Evolutionary conservation across 2,329 filamentous ascomycete genomes (phyloP), one percentile per base, ranked within the genome.

Genomic region (Aureobasidium uvarum): DNA sequence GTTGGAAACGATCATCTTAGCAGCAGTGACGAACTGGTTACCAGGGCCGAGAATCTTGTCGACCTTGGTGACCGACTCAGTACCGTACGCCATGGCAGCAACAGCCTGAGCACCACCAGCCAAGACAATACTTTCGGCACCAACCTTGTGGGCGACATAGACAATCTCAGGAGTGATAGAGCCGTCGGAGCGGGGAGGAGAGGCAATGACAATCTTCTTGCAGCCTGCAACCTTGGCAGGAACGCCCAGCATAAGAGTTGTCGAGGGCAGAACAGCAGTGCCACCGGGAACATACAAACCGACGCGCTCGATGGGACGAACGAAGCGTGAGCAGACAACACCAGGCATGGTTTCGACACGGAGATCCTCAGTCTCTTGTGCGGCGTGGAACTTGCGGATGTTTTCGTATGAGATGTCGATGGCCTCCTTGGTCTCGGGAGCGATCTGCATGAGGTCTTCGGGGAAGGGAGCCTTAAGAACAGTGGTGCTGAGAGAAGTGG

Each of bases 41-140:
- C 95, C 95, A 2, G 95, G 95, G 0, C 95, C 95, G 14, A 98
- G 86, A 71, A 99, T 97, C 85, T 99, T 99, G 83, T 99, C 95
- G 8, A 99, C 95, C 81, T 99, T 99, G 77, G 83, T 91, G 59
- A 99, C 87, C 71, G 88, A 94, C 78, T 97, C 90, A 0, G 95
- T 99, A 55, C 95, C 95, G 79, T 99, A 99, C 2, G 95, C 95
- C 89, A 99, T 90, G 55, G 95, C 95, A 23, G 94, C 95, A 43
- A 99, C 88, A 50, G 95, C 95, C 80, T 99, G 95, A 0, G 94
- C 95, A 68, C 95, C 95, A 68, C 95, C 95, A 13, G 95, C 95
- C 31, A 99, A 85, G 5, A 99, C 94, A 71, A 99, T 98, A 74
- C 91, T 92, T 78, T 97, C 91, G 1, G 95, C 95, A 58, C 94